Evolutionary conservation across 192 early-diverging fungal genomes (phyloP), one percentile per base, ranked within the genome.

Genomic region (Backusella westeae): DNA sequence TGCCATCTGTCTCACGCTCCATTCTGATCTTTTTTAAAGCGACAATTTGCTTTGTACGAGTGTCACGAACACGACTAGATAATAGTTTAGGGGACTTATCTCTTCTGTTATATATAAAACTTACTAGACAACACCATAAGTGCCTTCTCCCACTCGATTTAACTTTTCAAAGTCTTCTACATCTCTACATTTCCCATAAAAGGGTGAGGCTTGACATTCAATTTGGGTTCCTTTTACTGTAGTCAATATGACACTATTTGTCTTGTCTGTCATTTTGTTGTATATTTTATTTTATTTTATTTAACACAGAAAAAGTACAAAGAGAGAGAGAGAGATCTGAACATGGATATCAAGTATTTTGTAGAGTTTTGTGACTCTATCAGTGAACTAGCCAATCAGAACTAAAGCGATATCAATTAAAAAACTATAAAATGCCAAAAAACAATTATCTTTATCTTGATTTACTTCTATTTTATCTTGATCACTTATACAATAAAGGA

Each of bases 101-200:
- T 32, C 2, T 32, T 32, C 32, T 32, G 32, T 32, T 8, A 63
- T 19, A 75, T 12, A 32, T 14, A 71, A 63, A 23, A 80, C 89
- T 78, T 85, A 86, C 85, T 96, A 96, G 9, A 96, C 96, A 52
- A 97, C 91, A 19, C 96, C 96, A 84, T 96, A 96, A 10, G 95
- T 96, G 39, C 96, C 95, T 79, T 97, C 95, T 49, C 96, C 96
- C 21, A 97, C 85, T 34, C 95, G 87, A 80, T 94, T 95, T 7
- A 97, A 80, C 81, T 96, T 96, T 77, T 96, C 92, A 84, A 93
- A 98, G 32, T 90, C 87, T 44, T 96, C 93, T 1, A 98, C 95
- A 67, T 86, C 86, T n/a, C 92, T 87, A 72, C 94, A 97, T 52
- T 83, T 80, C 5, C 91, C 91, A 63, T 85, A 85, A 68, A 92